phyloP scores from a whole-genome alignment of 23 red algal species.

The Gracilaria caudata region DNA sequence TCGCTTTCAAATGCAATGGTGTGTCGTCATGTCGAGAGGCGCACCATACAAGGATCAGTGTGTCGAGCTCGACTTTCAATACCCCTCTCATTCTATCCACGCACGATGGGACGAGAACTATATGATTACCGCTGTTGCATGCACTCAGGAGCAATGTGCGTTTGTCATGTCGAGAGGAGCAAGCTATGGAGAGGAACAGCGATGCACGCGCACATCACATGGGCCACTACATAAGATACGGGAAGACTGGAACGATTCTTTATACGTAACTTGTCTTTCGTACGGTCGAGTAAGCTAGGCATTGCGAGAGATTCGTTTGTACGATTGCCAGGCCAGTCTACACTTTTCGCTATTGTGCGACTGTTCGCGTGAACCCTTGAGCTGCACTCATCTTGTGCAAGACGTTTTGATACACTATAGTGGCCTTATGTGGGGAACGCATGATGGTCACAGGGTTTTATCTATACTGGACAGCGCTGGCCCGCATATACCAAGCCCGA shows the following conservation, averaged over 20 bases:
- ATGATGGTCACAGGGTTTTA: not conserved
- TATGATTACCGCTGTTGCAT: conserved; percentile 95
- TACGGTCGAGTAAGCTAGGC: conserved; percentile 88
- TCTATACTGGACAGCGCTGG: not conserved
- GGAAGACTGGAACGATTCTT: conserved; percentile 95
- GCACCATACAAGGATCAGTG: conserved; percentile 95
- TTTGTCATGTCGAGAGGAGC: conserved; percentile 94
- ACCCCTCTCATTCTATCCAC: conserved; percentile 95
- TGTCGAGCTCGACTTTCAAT: conserved; percentile 97
- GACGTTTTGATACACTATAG: conserved; percentile 1
- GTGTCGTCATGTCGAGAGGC: conserved; percentile 94
- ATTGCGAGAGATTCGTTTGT: not conserved
- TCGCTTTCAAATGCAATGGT: conserved; percentile 94
- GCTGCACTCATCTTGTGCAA: conserved; percentile 4
- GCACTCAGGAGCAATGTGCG: conserved; percentile 88
- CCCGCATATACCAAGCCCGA: not conserved
- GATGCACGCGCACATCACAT: conserved; percentile 95
- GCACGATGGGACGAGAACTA: conserved; percentile 99
- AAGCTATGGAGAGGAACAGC: conserved; percentile 94
- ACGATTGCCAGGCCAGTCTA: not conserved
- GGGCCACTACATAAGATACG: conserved; percentile 97
- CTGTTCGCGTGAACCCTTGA: not conserved
- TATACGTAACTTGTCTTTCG: conserved; percentile 90
- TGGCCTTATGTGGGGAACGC: not conserved
- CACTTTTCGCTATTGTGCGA: not conserved